Conservation (phyloP, 2,329 filamentous ascomycete genomes). For the Fusarium begoniae region DNA sequence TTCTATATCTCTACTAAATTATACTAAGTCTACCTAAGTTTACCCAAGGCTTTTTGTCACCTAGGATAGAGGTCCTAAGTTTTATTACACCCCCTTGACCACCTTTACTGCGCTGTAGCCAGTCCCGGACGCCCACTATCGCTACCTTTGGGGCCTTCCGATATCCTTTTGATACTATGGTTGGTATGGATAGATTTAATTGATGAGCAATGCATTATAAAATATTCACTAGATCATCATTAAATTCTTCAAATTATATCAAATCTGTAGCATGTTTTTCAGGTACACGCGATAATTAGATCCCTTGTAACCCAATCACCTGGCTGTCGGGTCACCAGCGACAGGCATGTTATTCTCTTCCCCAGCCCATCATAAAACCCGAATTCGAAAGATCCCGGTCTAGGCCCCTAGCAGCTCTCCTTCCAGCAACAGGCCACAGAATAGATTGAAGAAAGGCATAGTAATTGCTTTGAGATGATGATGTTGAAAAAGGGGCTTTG, state of each 20-base stretch:
- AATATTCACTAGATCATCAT: neutral
- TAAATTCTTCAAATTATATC: neutral
- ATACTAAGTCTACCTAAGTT: too few species aligned
- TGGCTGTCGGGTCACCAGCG: neutral
- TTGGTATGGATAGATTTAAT: too few species aligned
- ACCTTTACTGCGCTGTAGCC: neutral
- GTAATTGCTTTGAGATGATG: constrained; percentile 18
- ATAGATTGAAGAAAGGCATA: neutral
- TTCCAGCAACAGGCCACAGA: neutral
- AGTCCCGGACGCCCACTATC: neutral
- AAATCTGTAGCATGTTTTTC: neutral
- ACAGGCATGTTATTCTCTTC: constrained; percentile 1
- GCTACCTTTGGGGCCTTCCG: neutral
- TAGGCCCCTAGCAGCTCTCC: neutral
- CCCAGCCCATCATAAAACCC: constrained; percentile 9
- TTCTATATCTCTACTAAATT: too few species aligned
- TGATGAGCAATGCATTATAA: neutral
- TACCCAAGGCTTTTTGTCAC: too few species aligned
- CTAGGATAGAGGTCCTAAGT: too few species aligned
- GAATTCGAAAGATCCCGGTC: constrained; percentile 24
- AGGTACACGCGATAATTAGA: neutral
- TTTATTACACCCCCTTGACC: too few species aligned
- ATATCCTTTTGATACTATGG: neutral
- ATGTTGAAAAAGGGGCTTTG: constrained; percentile 5
- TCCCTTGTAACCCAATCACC: constrained; percentile 8